Conservation (phyloP, 148 eudicot species). For the Arbutus unedo region DNA sequence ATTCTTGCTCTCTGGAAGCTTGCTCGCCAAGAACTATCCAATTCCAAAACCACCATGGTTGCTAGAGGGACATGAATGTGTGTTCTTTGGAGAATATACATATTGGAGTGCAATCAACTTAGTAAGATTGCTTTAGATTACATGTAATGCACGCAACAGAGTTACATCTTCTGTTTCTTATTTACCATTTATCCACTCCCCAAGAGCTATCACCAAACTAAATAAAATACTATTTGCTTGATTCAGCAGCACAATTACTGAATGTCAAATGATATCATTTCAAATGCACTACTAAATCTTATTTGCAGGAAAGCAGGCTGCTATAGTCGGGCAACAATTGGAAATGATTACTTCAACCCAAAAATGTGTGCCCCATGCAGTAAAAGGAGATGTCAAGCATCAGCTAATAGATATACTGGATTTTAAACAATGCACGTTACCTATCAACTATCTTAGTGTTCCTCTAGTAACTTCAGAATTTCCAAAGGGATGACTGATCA, state of each 20-base stretch:
- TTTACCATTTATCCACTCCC: not conserved
- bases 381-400: not conserved
- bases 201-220: not conserved
- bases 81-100: no score
- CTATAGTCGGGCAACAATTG: not conserved
- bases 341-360: not conserved
- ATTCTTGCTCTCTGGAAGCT: no score
- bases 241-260: not conserved
- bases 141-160: no score
- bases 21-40: no score
- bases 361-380: not conserved
- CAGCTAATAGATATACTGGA: not conserved
- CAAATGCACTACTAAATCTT: not conserved
- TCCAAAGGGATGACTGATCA: not conserved
- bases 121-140: no score
- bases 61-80: no score
- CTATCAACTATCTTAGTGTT: not conserved
- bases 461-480: not conserved
- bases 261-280: not conserved
- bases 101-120: no score
- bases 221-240: not conserved
- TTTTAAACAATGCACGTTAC: not conserved
- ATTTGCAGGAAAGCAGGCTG: not conserved
- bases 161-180: not conserved
- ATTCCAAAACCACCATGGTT: no score